Evolutionary conservation across 179 eudicot species (phyloP), one percentile per base, ranked within the genome.

Genomic region (Beta corolliflora): DNA sequence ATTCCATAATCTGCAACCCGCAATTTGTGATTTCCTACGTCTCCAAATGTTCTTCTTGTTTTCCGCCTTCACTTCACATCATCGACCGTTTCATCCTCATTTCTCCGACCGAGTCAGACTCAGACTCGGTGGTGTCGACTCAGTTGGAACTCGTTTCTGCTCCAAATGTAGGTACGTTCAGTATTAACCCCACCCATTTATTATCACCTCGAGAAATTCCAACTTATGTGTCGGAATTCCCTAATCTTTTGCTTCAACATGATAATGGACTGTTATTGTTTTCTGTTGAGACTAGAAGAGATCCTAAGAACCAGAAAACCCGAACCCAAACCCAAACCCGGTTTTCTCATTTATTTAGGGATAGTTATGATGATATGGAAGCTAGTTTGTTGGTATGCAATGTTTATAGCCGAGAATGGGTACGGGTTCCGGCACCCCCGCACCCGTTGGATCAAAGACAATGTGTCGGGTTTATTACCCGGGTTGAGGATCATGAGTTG

Each of bases 231-330:
- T 36, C 41, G 41, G 41, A 36, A 0, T 55, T 44, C n/a, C 65
- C 41, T 53, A 0, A 19, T 7, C 46, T 3, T 1, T 25, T 79
- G 18, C 15, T 71, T 67, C 58, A 70, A 4, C 44, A 64, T 6
- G 45, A 44, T 58, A 45, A 44, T 29, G 81, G 81, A 55, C 12
- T 79, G 23, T 7, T 71, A 41, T 58, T 71, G 25, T 53, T 79
- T 29, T 9, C 58, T 15, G 15, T 69, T 14, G 7, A 13, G 9
- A 2, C 23, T 16, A 66, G 15, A 0, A n/a, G 81, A 15, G 81
- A 78, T 74, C 74, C 74, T 5, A 59, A 78, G 18, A 31, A 54
- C 9, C 64, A 67, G 29, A 60, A 53, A 14, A 15, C 59, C 13
- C 21, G 46, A 13, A 19, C 56, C 3, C 48, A 53, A 14, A 15